phyloP scores from a whole-genome alignment of 179 eudicot genomes.

The Spinacia oleracea region DNA sequence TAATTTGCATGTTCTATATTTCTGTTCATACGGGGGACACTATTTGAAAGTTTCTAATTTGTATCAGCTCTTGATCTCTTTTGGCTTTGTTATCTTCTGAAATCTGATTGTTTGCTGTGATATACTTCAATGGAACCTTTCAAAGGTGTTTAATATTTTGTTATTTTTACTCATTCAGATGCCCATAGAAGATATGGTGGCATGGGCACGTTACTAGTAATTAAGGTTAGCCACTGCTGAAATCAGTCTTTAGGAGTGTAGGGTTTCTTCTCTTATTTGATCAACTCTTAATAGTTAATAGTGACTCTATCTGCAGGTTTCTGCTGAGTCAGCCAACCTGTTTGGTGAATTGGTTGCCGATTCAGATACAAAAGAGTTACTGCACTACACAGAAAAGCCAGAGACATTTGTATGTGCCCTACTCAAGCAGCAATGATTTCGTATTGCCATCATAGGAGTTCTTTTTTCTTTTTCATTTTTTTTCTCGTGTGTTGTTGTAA shows the following conservation, averaged over 20 bases:
- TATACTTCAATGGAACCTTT: not conserved
- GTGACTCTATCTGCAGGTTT: conserved; percentile 54
- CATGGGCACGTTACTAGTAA: conserved; percentile 85
- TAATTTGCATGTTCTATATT: not conserved
- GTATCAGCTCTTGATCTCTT: not conserved
- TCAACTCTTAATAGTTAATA: not conserved
- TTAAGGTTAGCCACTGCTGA: conserved; percentile 52
- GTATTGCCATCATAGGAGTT: not conserved
- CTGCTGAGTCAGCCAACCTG: conserved; percentile 88
- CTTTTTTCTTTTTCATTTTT: too few relatives aligned
- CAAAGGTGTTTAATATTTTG: conserved; percentile 4
- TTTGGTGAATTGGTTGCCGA: conserved; percentile 97
- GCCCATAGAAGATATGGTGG: conserved; percentile 85
- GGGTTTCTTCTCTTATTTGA: not conserved
- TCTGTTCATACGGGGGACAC: not conserved
- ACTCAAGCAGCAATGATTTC: conserved; percentile 1
- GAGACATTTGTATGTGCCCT: conserved; percentile 83
- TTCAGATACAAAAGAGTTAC: conserved; percentile 69
- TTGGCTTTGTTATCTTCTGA: not conserved
- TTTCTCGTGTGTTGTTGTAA: conserved; percentile 23
- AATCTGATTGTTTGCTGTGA: not conserved
- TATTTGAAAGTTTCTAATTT: not conserved
- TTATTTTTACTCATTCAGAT: conserved; percentile 40
- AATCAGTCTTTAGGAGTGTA: conserved; percentile 16
- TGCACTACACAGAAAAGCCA: conserved; percentile 97